Conservation (phyloP, 176 grass and related monocot species). For the Musa troglodytarum region DNA sequence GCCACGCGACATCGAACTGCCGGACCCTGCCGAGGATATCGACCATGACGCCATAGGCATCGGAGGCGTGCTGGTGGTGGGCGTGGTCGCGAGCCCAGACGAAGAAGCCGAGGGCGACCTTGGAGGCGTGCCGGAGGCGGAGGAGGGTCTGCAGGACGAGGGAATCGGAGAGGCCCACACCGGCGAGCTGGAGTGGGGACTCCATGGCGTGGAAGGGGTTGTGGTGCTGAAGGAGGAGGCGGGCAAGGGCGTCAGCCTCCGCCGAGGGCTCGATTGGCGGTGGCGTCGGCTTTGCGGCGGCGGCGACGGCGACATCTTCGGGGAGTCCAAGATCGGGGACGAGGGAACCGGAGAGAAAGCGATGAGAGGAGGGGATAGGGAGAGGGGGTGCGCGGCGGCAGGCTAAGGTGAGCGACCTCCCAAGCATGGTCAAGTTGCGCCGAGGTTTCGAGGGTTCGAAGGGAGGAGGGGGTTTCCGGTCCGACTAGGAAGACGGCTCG, state of each 20-base stretch:
- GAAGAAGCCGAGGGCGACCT: constrained; percentile 65
- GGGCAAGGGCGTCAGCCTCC: constrained; percentile 51
- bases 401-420: neutral
- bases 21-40: constrained; percentile 51
- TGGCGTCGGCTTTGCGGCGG: constrained; percentile 32
- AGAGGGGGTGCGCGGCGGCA: neutral
- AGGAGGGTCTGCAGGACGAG: constrained; percentile 76
- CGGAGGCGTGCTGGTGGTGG: constrained; percentile 15
- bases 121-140: constrained; percentile 79
- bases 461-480: neutral
- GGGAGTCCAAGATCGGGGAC: neutral
- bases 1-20: constrained; percentile 80
- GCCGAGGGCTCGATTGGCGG: constrained; percentile 33
- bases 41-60: constrained; percentile 68
- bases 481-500: no score
- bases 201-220: constrained; percentile 77
- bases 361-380: constrained; percentile 1
- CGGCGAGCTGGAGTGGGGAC: constrained; percentile 58
- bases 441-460: neutral
- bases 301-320: neutral
- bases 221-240: constrained; percentile 59
- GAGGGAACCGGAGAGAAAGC: constrained; percentile 11
- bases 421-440: neutral
- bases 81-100: constrained; percentile 51
- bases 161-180: constrained; percentile 29